These are phyloP conservation scores for Rosa rugosa DNA, from an alignment of 306 rosid genomes.

Conservation along the genomic window DNA sequence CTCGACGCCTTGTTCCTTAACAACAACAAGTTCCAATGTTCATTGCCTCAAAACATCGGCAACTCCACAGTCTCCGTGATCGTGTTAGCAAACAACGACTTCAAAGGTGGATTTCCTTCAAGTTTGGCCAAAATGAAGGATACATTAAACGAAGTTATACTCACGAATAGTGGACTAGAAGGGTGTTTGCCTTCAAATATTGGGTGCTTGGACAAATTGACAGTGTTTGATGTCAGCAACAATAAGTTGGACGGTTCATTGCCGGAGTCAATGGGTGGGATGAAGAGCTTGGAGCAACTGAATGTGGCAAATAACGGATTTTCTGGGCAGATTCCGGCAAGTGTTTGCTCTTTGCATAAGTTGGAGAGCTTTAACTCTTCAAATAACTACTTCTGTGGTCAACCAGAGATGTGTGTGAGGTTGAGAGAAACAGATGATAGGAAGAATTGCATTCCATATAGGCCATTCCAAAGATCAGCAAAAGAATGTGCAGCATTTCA, in stretches of 20 bases:
- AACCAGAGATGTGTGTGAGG: slow-evolving; percentile 52
- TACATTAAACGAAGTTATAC: slow-evolving; percentile 63
- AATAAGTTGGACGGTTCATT: slow-evolving; percentile 61
- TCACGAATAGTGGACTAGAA: slow-evolving; percentile 54
- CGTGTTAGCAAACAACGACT: slow-evolving; percentile 67
- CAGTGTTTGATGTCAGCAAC: slow-evolving; percentile 67
- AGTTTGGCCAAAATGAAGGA: slow-evolving; percentile 53
- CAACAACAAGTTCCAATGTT: slow-evolving; percentile 58
- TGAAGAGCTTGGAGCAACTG: slow-evolving; percentile 75
- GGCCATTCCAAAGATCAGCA: slow-evolving; percentile 62
- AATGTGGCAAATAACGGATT: slow-evolving; percentile 67
- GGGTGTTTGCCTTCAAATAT: slow-evolving; percentile 69
- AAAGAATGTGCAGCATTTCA: slow-evolving; percentile 55
- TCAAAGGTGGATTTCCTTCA: slow-evolving; percentile 64
- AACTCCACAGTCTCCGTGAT: slow-evolving; percentile 59
- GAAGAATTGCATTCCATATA: slow-evolving; percentile 62
- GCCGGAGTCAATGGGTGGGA: slow-evolving; percentile 54
- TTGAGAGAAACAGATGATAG: slow-evolving; percentile 52
- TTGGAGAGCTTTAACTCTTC: slow-evolving; percentile 78
- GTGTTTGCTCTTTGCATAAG: slow-evolving; percentile 59
- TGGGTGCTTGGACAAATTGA: slow-evolving; percentile 52
- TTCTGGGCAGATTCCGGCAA: slow-evolving; percentile 62
- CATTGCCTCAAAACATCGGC: slow-evolving; percentile 58
- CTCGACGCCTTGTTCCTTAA: slow-evolving; percentile 83
- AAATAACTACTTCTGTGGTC: slow-evolving; percentile 57